phyloP scores from a whole-genome alignment of 2,329 filamentous ascomycete species.

The Capronia americana region DNA sequence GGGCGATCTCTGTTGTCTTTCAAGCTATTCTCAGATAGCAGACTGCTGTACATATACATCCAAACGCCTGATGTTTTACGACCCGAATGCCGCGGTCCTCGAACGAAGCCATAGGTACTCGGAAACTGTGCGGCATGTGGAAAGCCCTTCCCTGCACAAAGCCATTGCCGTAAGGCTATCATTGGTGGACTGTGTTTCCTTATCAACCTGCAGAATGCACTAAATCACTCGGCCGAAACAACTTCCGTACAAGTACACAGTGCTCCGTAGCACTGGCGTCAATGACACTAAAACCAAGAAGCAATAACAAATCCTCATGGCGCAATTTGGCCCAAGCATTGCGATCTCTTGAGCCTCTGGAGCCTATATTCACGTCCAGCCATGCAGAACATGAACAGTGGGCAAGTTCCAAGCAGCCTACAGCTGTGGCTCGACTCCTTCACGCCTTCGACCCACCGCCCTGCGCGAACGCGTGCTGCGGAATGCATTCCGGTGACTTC shows the following conservation, averaged over 20 bases:
- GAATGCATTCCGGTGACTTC: slow-evolving; percentile 27
- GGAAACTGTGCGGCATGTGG: slow-evolving; percentile 2
- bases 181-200: slow-evolving; percentile 13
- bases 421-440: slow-evolving; percentile 28
- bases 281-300: slow-evolving; percentile 14
- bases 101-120: not conserved
- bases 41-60: slow-evolving; percentile 23
- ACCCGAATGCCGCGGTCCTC: not conserved
- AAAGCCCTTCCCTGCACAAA: slow-evolving; percentile 2
- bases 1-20: not conserved
- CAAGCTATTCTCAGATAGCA: slow-evolving; percentile 5
- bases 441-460: not conserved
- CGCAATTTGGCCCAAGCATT: slow-evolving; percentile 23
- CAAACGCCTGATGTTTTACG: slow-evolving; percentile 11
- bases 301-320: slow-evolving; percentile 19
- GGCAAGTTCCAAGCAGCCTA: slow-evolving; percentile 17
- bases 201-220: slow-evolving; percentile 23
- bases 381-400: slow-evolving; percentile 11
- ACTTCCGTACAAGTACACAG: not conserved
- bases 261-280: not conserved
- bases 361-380: slow-evolving; percentile 3
- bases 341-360: slow-evolving; percentile 12
- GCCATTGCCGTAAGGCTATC: not conserved
- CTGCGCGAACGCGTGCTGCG: slow-evolving; percentile 1
- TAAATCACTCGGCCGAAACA: slow-evolving; percentile 19